Evolutionary conservation across 176 grass and related monocot species (phyloP).

Genomic region (Saccharum spontaneum): DNA sequence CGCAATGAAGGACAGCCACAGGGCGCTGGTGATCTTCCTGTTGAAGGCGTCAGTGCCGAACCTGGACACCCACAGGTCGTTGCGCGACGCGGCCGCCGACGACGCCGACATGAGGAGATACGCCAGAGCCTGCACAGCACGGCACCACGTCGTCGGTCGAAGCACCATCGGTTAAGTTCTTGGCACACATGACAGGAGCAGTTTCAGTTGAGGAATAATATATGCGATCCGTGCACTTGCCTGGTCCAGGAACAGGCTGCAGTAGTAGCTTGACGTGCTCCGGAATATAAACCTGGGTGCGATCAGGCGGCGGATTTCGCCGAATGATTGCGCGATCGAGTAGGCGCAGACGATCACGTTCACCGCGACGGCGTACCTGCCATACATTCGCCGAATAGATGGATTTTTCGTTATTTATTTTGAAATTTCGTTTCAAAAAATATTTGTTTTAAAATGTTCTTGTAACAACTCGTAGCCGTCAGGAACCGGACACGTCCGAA

Average conservation of each 20-base stretch:
- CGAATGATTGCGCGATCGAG: slow-evolving; percentile 57
- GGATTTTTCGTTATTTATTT: not conserved
- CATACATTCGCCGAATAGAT: not conserved
- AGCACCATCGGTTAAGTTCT: not conserved
- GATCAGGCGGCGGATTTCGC: slow-evolving; percentile 42
- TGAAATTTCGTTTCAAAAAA: not conserved
- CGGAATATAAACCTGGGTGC: slow-evolving; percentile 30
- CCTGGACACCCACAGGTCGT: slow-evolving; percentile 79
- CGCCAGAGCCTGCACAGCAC: slow-evolving; percentile 56
- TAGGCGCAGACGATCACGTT: slow-evolving; percentile 79
- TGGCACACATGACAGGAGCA: too few species aligned
- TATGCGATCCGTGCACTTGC: slow-evolving; percentile 26
- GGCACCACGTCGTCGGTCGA: not conserved
- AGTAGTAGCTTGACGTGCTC: slow-evolving; percentile 51
- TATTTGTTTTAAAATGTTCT: not conserved
- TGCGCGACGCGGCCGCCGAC: slow-evolving; percentile 77
- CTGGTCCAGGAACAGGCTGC: slow-evolving; percentile 83
- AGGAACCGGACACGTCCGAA: slow-evolving; percentile 1
- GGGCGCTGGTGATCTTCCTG: slow-evolving; percentile 60
- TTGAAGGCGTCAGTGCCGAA: slow-evolving; percentile 84
- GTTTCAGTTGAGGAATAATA: not conserved
- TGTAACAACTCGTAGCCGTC: not conserved
- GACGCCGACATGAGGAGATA: slow-evolving; percentile 93
- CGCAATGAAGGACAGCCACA: slow-evolving; percentile 75
- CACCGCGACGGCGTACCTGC: slow-evolving; percentile 67